Base-by-base conservation (phyloP, 140 eudicot genomes). In the Bidens hawaiensis region DNA sequence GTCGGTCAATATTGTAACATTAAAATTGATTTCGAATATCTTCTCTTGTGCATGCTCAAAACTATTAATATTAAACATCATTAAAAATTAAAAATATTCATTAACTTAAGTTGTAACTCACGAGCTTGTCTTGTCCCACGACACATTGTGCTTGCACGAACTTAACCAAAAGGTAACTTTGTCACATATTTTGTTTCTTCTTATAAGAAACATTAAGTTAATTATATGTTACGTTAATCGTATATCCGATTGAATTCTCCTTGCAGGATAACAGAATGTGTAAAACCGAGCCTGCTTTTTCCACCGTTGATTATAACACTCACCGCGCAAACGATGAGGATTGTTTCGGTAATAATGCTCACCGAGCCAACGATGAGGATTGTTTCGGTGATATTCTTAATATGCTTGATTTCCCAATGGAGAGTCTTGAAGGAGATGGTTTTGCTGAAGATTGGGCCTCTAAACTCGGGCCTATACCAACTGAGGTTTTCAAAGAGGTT, bases 341-440 rank as follows among this genome's bases (percentile, higher is more conserved):
- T 40, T 67, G 74, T 22, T 73, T 72, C 27, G 71, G 77, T 26
- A 64, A 76, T 40, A 31, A 5, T 19, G 6, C 38, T 33, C 60
- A 42, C 52, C 73, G 63, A 1, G 28, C 9, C 26, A 43, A 60
- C 5, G 78, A 67, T 33, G 80, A 76, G 11, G 86, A 78, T 40
- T 67, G 74, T 22, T 73, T 72, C 27, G 71, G 77, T 26, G 67
- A 76, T 40, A 31, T 87, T 46, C 80, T 84, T 15, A 75, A 64
- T 62, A n/a, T 79, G 28, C 71, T 88, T 62, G 94, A 88, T 71
- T 84, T 88, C 15, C 94, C 89, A 18, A 61, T 79, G 82, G 96
- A 88, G 70, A 73, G 78, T 75, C 41, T 79, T 76, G 94, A 88
- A 67, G 82, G 64, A 22, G 96, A 81, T 65, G 81, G 64, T 1